Conservation (phyloP, 768 basidiomycete genomes). For the Mycena polygramma region DNA sequence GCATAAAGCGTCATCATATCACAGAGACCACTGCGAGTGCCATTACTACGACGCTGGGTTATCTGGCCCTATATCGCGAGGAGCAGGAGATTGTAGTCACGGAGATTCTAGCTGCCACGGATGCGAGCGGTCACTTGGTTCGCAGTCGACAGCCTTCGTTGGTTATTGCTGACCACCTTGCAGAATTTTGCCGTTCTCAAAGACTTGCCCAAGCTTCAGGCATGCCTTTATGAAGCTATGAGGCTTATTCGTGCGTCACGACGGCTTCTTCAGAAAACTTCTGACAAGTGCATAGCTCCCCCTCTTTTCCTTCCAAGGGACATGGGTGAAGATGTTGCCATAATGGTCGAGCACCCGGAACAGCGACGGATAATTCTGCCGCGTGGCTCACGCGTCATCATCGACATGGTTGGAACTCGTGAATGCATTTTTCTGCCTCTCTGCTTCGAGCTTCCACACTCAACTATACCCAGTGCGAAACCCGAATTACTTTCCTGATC, state of each 20-base stretch:
- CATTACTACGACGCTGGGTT: conserved; percentile 46
- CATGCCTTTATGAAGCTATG: conserved; percentile 36
- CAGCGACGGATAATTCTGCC: conserved; percentile 33
- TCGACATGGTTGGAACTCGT: conserved; percentile 46
- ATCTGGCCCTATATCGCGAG: conserved; percentile 48
- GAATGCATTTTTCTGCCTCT: conserved; percentile 13
- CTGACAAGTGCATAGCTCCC: conserved; percentile 29
- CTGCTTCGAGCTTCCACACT: neutral
- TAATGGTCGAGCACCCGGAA: conserved; percentile 24
- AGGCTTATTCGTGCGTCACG: conserved; percentile 38
- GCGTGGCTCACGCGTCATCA: conserved; percentile 36
- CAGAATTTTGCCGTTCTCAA: conserved; percentile 3
- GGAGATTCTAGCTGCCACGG: conserved; percentile 33
- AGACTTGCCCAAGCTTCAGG: conserved; percentile 21
- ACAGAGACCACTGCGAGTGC: conserved; percentile 47
- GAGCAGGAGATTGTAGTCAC: conserved; percentile 46
- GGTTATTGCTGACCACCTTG: neutral
- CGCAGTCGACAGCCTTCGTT: neutral
- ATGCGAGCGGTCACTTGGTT: conserved; percentile 16
- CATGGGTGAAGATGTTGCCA: conserved; percentile 30
- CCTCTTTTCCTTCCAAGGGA: conserved; percentile 33
- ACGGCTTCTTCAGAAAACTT: neutral
- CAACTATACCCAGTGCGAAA: conserved; percentile 39
- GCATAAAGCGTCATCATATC: neutral
- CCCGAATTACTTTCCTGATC: conserved; percentile 42